Conservation (phyloP, 345 rosid species). For the Boechera stricta region DNA sequence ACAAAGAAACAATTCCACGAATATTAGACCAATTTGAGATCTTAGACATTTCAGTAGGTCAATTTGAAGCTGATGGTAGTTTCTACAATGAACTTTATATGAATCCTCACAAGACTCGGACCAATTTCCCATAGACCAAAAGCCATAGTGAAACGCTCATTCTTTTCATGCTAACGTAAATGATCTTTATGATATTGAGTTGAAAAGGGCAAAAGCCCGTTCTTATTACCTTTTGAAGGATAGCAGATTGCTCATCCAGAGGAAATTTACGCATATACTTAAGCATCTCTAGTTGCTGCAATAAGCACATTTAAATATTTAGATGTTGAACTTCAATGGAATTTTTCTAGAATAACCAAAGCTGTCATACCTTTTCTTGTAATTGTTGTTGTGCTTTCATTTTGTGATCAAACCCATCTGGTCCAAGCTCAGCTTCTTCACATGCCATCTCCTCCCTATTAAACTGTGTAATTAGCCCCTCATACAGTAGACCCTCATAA, state of each 20-base stretch:
- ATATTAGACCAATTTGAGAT: no score
- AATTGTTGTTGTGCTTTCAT: conserved; percentile 57
- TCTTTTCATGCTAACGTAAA: neutral
- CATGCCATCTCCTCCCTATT: conserved; percentile 76
- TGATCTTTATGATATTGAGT: neutral
- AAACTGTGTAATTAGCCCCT: neutral
- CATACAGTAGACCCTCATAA: neutral
- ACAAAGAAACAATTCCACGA: neutral
- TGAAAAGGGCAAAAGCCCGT: neutral
- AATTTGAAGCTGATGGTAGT: no score
- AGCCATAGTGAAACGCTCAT: neutral
- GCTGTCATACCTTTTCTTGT: conserved; percentile 59
- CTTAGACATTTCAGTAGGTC: no score
- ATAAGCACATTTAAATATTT: neutral
- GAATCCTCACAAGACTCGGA: neutral
- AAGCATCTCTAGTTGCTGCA: conserved; percentile 91
- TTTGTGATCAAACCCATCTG: conserved; percentile 63
- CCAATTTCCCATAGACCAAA: neutral
- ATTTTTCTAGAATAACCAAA: neutral
- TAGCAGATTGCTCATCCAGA: conserved; percentile 72
- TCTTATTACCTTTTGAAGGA: conserved; percentile 62
- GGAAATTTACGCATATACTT: conserved; percentile 70
- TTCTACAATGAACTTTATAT: neutral
- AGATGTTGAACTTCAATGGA: neutral
- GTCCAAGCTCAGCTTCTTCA: conserved; percentile 85